Evolutionary conservation across 768 basidiomycete species (phyloP), one percentile per base, ranked within the genome.

Genomic region (Phlegmacium glaucopus): DNA sequence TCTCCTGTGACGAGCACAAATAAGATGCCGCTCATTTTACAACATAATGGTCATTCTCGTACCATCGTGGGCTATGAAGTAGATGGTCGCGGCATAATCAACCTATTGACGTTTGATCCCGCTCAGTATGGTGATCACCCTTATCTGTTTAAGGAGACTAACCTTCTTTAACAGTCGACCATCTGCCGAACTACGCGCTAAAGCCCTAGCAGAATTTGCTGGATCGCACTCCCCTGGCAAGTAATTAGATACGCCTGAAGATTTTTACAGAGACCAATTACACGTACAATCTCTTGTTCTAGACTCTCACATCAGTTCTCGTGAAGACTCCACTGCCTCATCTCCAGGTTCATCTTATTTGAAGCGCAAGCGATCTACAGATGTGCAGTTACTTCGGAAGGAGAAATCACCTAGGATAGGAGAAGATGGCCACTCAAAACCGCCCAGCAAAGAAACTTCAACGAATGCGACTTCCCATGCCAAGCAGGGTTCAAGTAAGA

Each of bases 1-100:
- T 68, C 73, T 0, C 72, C 83, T 4, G 73, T 94, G 7, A 55
- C 72, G 9, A 61, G 72, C 22, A 85, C 87, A 0, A 64, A 78
- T 16, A 81, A 77, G 55, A 83, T 91, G 79, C 93, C 93, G 8
- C 59, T 96, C 26, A 84, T 95, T 36, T 69, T 95, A 42, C 85
- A 95, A 70, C 83, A 90, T 58, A 62, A 75, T 6, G 90, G 91
- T 0, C 93, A 96, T 67, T 96, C 93, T n/a, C 68, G 87, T 18
- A 85, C 86, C 4, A 81, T 96, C 10, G 75, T 96, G 3, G 93
- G 93, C 1, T 94, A 87, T 55, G 90, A 94, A 63, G 65, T 83
- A 32, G 72, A 70, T 44, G 78, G 75, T 54, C 70, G 70, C 12
- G 84, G 82, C 6, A 63, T 69, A 10, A 71, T 79, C 32, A 84